Conservation (phyloP, 805 yeast genomes). For the Cephaloascus albidus region DNA sequence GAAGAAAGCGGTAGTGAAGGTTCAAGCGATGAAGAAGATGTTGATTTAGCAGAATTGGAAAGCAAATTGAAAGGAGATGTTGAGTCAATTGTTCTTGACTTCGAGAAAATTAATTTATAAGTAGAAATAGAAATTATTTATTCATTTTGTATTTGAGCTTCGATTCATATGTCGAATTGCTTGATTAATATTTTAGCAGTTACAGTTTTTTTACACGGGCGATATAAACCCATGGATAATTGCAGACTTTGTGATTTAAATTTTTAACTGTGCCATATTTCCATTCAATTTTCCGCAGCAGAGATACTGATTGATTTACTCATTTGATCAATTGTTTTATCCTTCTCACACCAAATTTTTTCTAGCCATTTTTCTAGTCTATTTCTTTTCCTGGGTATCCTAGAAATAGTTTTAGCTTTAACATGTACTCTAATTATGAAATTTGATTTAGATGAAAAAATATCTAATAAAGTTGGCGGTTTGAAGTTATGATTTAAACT, state of each 20-base stretch:
- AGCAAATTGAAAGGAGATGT: conserved; percentile 40
- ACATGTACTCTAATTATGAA: conserved; percentile 37
- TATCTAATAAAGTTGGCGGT: conserved; percentile 21
- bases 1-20: conserved; percentile 50
- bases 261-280: too few relatives aligned
- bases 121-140: too few relatives aligned
- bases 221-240: too few relatives aligned
- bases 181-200: too few relatives aligned
- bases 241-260: too few relatives aligned
- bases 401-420: conserved; percentile 31
- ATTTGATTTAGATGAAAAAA: conserved; percentile 17
- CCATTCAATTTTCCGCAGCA: background rate
- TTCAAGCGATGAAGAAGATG: conserved; percentile 47
- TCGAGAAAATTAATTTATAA: too few relatives aligned
- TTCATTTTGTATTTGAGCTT: too few relatives aligned
- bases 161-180: too few relatives aligned
- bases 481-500: conserved; percentile 1
- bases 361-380: conserved; percentile 73
- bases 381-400: conserved; percentile 42
- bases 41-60: conserved; percentile 36
- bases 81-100: conserved; percentile 10
- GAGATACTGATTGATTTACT: background rate
- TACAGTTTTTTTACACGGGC: too few relatives aligned
- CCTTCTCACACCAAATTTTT: conserved; percentile 62
- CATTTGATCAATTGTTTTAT: conserved; percentile 33